phyloP scores from a whole-genome alignment of 768 basidiomycete genomes.

The Trametes maxima region DNA sequence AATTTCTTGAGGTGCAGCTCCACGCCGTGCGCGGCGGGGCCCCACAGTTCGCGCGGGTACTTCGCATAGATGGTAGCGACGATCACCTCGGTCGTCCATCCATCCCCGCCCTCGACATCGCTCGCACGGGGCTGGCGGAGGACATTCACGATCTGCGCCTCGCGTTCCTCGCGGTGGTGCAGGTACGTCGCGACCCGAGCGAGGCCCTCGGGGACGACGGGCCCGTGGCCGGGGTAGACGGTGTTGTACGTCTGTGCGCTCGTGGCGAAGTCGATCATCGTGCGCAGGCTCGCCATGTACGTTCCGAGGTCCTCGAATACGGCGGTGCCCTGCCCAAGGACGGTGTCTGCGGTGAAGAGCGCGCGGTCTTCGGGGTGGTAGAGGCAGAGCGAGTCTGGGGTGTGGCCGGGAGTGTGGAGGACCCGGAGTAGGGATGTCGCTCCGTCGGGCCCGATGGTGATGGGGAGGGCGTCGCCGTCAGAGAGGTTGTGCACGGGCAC shows the following conservation, averaged over 20 bases:
- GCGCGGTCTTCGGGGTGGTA: conserved; percentile 67
- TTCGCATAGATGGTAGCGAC: conserved; percentile 68
- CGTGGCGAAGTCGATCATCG: conserved; percentile 45
- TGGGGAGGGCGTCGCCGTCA: conserved; percentile 54
- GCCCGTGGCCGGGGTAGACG: conserved; percentile 92
- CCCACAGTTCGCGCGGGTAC: conserved; percentile 73
- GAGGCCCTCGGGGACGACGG: conserved; percentile 65
- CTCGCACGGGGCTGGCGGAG: conserved; percentile 42
- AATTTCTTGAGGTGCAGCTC: conserved; percentile 76
- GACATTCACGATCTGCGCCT: conserved; percentile 69
- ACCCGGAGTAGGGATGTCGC: conserved; percentile 52
- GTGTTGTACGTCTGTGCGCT: conserved; percentile 39
- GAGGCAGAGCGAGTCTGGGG: conserved; percentile 80
- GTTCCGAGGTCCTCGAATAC: conserved; percentile 82
- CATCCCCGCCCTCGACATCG: conserved; percentile 19
- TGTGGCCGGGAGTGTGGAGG: conserved; percentile 90
- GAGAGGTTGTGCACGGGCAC: conserved; percentile 57
- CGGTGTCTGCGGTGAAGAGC: conserved; percentile 88
- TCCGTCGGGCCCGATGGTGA: conserved; percentile 29
- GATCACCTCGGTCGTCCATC: conserved; percentile 67
- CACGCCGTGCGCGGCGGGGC: conserved; percentile 69
- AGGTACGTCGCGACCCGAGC: conserved; percentile 72
- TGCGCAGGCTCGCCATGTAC: conserved; percentile 67
- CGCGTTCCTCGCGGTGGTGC: conserved; percentile 77
- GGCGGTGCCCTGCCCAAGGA: conserved; percentile 88